phyloP scores from a whole-genome alignment of 306 rosid species.

The Inga leiocalycina region DNA sequence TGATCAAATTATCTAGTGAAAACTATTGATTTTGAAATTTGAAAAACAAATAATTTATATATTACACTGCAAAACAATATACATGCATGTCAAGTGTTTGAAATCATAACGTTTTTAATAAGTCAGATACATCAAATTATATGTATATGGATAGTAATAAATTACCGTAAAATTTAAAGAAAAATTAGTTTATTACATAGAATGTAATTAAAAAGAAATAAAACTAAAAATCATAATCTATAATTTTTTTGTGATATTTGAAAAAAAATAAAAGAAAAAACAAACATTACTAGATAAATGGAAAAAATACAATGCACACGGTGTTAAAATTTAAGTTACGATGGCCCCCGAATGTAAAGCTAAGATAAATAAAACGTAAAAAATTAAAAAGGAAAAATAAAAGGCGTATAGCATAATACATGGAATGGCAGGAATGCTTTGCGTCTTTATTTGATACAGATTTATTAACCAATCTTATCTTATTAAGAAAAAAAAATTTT shows the following conservation, averaged over 20 bases:
- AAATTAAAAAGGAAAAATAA: not conserved
- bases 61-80: not conserved
- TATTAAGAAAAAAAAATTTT: not conserved
- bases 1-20: too few species aligned
- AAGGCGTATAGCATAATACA: not conserved
- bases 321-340: not conserved
- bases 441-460: not conserved
- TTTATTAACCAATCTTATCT: not conserved
- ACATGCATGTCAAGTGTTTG: not conserved
- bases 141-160: not conserved
- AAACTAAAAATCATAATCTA: too few species aligned
- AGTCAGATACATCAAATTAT: not conserved
- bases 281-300: too few species aligned
- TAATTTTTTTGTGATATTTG: too few species aligned
- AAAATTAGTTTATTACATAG: not conserved
- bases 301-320: not conserved
- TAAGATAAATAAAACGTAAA: not conserved
- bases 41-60: too few species aligned
- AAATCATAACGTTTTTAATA: not conserved
- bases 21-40: not conserved
- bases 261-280: too few species aligned
- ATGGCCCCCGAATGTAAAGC: not conserved
- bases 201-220: not conserved
- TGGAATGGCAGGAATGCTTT: not conserved
- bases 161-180: not conserved